Evolutionary conservation across 768 basidiomycete species (phyloP).

Genomic region (Botryobasidium botryosum): DNA sequence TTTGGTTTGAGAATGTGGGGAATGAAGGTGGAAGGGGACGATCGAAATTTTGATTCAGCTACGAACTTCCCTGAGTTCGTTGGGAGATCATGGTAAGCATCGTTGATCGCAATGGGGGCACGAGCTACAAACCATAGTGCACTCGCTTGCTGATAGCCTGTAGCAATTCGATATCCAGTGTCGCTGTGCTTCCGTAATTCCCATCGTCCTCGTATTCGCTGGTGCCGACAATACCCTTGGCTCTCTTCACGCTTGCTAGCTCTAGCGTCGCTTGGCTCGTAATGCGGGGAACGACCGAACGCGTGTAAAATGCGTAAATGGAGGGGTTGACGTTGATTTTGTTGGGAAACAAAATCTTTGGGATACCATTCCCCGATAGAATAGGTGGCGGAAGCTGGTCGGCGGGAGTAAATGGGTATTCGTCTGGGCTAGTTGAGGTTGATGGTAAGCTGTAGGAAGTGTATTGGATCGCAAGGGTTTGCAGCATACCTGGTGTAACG

Average conservation of each 20-base stretch:
- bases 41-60: constrained; percentile 90
- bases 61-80: constrained; percentile 78
- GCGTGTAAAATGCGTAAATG: constrained; percentile 80
- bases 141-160: constrained; percentile 97
- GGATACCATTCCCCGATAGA: constrained; percentile 53
- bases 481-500: constrained; percentile 73
- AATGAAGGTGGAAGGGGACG: constrained; percentile 71
- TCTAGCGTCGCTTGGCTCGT: constrained; percentile 50
- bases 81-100: constrained; percentile 1
- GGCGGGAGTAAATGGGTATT: constrained; percentile 77
- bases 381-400: constrained; percentile 73
- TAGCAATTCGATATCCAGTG: constrained; percentile 89
- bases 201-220: constrained; percentile 81
- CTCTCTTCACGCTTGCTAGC: constrained; percentile 49
- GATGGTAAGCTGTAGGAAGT: too few relatives aligned
- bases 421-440: constrained; percentile 99
- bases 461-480: too few relatives aligned
- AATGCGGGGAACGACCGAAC: constrained; percentile 77
- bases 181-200: constrained; percentile 92
- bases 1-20: constrained; percentile 79
- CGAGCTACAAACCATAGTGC: constrained; percentile 63
- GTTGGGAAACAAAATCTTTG: constrained; percentile 62
- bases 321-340: constrained; percentile 71
- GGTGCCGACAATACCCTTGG: constrained; percentile 45
- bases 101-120: neutral